Conservation (phyloP, 2,329 filamentous ascomycete species). For the Botrytis medusae region DNA sequence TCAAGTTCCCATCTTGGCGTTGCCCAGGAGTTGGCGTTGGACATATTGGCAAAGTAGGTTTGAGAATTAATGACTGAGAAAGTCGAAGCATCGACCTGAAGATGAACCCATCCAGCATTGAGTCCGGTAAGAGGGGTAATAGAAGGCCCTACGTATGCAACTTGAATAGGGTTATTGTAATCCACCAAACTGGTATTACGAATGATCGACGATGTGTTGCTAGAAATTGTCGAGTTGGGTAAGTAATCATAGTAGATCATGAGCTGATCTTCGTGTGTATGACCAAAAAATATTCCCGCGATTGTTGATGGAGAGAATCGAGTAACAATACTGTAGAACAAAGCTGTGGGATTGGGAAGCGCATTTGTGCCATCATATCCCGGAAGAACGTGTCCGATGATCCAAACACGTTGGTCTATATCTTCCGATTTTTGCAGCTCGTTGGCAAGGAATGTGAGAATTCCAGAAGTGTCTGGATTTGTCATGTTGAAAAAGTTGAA, state of each 20-base stretch:
- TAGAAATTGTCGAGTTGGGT: constrained; percentile 14
- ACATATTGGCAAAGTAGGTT: constrained; percentile 38
- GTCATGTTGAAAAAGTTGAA: constrained; percentile 36
- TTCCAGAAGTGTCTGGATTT: constrained; percentile 34
- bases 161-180: constrained; percentile 31
- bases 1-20: constrained; percentile 38
- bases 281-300: constrained; percentile 40
- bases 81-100: constrained; percentile 35
- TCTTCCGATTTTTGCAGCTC: constrained; percentile 35
- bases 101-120: constrained; percentile 37
- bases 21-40: constrained; percentile 32
- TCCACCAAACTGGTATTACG: constrained; percentile 33
- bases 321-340: constrained; percentile 36
- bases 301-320: constrained; percentile 36
- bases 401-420: constrained; percentile 34
- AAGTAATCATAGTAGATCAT: constrained; percentile 38
- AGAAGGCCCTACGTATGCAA: constrained; percentile 36
- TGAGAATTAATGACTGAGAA: constrained; percentile 37
- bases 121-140: constrained; percentile 37
- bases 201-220: constrained; percentile 5
- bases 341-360: constrained; percentile 33
- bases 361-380: constrained; percentile 33
- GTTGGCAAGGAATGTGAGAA: constrained; percentile 32
- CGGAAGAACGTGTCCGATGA: constrained; percentile 35
- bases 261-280: constrained; percentile 41